phyloP scores from a whole-genome alignment of 2,329 filamentous ascomycete genomes.

The Ophiostoma perfectum region DNA sequence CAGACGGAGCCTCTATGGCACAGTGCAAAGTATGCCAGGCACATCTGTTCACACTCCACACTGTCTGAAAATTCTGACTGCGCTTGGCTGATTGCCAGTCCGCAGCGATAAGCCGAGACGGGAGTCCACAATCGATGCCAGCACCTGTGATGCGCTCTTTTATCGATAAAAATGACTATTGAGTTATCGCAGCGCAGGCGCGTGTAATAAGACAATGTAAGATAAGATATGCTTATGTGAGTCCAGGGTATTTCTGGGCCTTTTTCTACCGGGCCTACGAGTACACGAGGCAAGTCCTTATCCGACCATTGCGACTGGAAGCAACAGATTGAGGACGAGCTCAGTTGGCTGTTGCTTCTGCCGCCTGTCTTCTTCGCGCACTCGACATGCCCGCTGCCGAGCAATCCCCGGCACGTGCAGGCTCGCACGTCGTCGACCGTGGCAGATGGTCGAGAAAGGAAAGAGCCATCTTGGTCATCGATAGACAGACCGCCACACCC shows the following conservation, averaged over 20 bases:
- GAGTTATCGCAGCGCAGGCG: not conserved
- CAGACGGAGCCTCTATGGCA: not conserved
- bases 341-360: not conserved
- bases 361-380: not conserved
- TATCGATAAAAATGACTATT: not conserved
- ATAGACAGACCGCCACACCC: not conserved
- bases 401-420: too few relatives aligned
- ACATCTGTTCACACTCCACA: not conserved
- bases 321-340: not conserved
- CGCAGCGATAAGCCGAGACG: not conserved
- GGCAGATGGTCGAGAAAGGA: not conserved
- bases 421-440: too few relatives aligned
- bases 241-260: not conserved
- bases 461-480: not conserved
- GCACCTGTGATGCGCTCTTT: not conserved
- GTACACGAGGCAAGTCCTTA: not conserved
- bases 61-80: slow-evolving; percentile 12
- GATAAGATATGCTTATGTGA: not conserved
- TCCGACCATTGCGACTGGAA: not conserved
- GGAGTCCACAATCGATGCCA: not conserved
- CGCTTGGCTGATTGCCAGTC: not conserved
- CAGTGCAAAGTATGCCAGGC: not conserved
- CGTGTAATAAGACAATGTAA: too few relatives aligned
- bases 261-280: not conserved
- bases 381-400: too few relatives aligned